Conservation (phyloP, 352 stramenopile species). For the Globisporangium canariense region DNA sequence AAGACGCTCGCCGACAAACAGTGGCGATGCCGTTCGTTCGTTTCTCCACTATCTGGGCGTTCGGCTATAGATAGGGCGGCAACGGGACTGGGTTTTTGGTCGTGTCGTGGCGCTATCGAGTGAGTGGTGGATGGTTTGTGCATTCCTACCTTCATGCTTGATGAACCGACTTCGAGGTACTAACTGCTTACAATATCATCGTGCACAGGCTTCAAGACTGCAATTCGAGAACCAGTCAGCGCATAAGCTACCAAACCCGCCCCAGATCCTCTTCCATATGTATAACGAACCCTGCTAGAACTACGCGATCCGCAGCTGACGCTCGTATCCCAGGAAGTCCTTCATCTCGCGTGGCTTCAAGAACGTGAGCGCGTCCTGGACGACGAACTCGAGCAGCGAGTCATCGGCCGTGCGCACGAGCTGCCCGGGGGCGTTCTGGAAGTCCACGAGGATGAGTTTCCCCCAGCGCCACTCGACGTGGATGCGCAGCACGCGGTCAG, state of each 20-base stretch:
- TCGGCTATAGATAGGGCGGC: too few relatives aligned
- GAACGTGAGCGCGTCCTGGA: constrained; percentile 14
- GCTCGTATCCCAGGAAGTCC: constrained; percentile 7
- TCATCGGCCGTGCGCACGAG: constrained; percentile 10
- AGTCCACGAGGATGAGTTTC: constrained; percentile 24
- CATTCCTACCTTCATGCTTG: neutral
- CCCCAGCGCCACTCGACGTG: constrained; percentile 25
- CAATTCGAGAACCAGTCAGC: neutral
- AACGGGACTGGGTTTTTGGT: too few relatives aligned
- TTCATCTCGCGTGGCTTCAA: constrained; percentile 14
- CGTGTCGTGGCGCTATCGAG: too few relatives aligned
- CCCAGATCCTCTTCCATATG: too few relatives aligned
- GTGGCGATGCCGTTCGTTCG: too few relatives aligned
- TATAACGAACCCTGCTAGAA: too few relatives aligned
- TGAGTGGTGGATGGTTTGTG: too few relatives aligned
- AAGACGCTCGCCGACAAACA: neutral
- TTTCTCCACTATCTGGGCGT: too few relatives aligned
- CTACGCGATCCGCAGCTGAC: constrained; percentile 14
- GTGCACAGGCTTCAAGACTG: neutral
- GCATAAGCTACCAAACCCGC: too few relatives aligned
- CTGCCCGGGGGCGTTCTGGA: constrained; percentile 6
- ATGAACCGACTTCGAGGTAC: neutral
- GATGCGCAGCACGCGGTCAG: constrained; percentile 17
- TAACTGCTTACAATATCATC: neutral
- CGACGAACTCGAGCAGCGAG: constrained; percentile 13